phyloP scores from a whole-genome alignment of 306 rosid genomes.

The Cicer pinnatifidum region DNA sequence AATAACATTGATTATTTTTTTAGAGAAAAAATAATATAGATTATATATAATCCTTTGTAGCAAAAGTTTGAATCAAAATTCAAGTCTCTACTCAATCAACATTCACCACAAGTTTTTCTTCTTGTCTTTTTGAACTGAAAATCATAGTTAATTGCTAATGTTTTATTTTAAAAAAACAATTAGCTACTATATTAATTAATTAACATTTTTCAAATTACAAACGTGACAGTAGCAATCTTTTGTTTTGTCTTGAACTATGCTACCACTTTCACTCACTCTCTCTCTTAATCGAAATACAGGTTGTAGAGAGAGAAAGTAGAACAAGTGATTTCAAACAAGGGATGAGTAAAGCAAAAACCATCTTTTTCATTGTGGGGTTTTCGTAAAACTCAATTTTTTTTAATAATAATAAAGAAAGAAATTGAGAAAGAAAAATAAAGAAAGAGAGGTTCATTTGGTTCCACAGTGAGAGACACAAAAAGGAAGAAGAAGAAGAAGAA shows the following conservation, averaged over 20 bases:
- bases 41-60: background rate
- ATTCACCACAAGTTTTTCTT: background rate
- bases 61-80: constrained; percentile 37
- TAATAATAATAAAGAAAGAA: background rate
- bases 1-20: too few species aligned
- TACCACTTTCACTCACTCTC: background rate
- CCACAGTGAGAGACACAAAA: constrained; percentile 50
- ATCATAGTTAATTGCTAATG: constrained; percentile 36
- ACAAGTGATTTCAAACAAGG: constrained; percentile 49
- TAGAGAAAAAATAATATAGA: background rate
- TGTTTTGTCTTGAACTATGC: constrained; percentile 45
- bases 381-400: constrained; percentile 51
- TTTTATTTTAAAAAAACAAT: too few species aligned
- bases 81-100: constrained; percentile 35
- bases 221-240: constrained; percentile 30
- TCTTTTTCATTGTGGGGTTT: constrained; percentile 77
- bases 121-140: constrained; percentile 20
- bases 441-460: constrained; percentile 44
- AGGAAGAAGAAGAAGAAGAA: constrained; percentile 32
- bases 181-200: constrained; percentile 2
- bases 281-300: constrained; percentile 41
- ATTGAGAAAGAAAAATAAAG: constrained; percentile 3
- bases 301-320: constrained; percentile 71
- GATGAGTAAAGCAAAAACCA: constrained; percentile 79
- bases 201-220: constrained; percentile 25